Evolutionary conservation across 768 basidiomycete species (phyloP).

Genomic region (Leccinum olivaceopallidum): DNA sequence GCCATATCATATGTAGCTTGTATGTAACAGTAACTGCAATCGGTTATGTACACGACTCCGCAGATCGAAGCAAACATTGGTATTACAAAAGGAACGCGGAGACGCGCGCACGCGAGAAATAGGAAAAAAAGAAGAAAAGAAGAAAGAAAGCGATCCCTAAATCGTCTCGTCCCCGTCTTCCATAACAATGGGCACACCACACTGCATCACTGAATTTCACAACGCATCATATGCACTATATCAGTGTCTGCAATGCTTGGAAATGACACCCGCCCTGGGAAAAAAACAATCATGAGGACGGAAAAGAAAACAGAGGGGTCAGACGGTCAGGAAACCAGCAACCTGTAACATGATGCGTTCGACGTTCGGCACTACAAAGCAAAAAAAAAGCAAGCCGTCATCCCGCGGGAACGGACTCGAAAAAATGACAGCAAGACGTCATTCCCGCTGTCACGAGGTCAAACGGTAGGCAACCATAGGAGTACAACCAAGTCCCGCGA

Average conservation of each 20-base stretch:
- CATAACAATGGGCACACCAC: conserved; percentile 21
- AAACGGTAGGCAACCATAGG: not conserved
- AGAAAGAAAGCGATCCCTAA: not conserved
- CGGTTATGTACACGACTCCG: conserved; percentile 19
- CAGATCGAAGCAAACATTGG: conserved; percentile 26
- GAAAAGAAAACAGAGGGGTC: not conserved
- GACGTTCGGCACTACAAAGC: not conserved
- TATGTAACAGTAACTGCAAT: not conserved
- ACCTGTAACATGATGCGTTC: not conserved
- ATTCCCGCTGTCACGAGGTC: not conserved
- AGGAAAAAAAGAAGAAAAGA: not conserved
- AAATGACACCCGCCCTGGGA: not conserved
- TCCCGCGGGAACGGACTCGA: not conserved
- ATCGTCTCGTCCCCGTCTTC: conserved; percentile 13
- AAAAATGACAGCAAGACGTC: conserved; percentile 3
- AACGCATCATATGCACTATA: not conserved
- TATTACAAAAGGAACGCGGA: not conserved
- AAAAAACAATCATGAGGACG: not conserved
- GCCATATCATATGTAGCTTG: not conserved
- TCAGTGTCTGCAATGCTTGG: conserved; percentile 1
- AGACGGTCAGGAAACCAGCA: not conserved
- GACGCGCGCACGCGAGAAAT: not conserved
- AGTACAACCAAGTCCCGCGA: not conserved
- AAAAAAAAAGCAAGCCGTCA: not conserved
- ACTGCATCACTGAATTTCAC: conserved; percentile 30